These are phyloP conservation scores for Zygnema circumcarinatum DNA, from an alignment of 139 green algal genomes.

Conservation along the genomic window DNA sequence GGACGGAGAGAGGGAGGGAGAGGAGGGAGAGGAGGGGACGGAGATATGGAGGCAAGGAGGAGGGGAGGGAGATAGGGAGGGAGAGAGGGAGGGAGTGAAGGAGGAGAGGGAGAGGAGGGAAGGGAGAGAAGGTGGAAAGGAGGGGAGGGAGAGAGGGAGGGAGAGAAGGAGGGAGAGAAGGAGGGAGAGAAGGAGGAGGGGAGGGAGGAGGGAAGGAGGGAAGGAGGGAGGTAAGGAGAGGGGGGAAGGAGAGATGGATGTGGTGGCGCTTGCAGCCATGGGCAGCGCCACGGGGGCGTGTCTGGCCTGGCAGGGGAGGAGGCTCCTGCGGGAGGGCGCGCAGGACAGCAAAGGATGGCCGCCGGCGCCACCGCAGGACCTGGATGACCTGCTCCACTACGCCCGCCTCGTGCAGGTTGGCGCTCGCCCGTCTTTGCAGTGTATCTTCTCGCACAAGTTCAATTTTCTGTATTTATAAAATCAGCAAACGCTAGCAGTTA, in stretches of 20 bases:
- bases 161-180: neutral
- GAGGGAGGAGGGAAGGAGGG: neutral
- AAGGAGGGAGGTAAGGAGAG: neutral
- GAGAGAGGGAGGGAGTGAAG: neutral
- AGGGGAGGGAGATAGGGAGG: too few species aligned
- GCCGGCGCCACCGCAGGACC: neutral
- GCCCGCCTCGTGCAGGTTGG: slow-evolving; percentile 5
- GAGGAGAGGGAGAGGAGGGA: neutral
- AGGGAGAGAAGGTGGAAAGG: neutral
- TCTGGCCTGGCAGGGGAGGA: slow-evolving; percentile 15
- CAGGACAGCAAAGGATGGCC: slow-evolving; percentile 5
- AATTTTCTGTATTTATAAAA: neutral
- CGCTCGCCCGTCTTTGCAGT: neutral
- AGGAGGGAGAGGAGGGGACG: too few species aligned
- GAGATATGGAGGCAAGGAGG: too few species aligned
- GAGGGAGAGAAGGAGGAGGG: neutral
- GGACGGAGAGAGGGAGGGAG: too few species aligned
- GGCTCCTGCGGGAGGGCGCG: slow-evolving; percentile 1
- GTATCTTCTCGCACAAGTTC: neutral
- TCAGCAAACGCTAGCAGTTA: neutral
- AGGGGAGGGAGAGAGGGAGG: neutral
- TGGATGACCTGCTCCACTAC: neutral
- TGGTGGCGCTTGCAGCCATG: neutral
- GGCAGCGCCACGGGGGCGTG: neutral
- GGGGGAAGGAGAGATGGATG: neutral